Evolutionary conservation across 768 basidiomycete genomes (phyloP).

Genomic region (Tubosaeta brunneosetosa): DNA sequence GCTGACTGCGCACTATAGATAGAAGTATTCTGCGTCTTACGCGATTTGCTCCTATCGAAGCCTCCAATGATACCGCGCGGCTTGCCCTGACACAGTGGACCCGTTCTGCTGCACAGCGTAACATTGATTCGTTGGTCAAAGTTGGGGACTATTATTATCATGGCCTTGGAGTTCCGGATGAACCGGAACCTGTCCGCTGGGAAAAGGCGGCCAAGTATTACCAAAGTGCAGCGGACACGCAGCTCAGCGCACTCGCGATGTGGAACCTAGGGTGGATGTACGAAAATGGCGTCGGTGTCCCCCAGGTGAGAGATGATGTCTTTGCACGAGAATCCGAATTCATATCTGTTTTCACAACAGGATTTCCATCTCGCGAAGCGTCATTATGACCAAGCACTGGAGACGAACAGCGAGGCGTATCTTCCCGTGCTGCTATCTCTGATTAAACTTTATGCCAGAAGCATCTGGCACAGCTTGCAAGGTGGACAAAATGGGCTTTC

Average conservation of each 20-base stretch:
- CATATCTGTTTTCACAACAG: constrained; percentile 32
- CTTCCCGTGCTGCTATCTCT: constrained; percentile 83
- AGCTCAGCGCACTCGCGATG: constrained; percentile 90
- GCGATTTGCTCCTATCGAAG: constrained; percentile 62
- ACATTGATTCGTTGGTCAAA: constrained; percentile 96
- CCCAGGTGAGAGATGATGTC: constrained; percentile 50
- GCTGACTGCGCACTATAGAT: constrained; percentile 39
- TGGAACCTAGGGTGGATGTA: constrained; percentile 99
- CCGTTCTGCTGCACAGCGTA: constrained; percentile 87
- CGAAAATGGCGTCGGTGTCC: constrained; percentile 90
- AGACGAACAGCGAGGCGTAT: constrained; percentile 86
- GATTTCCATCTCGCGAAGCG: constrained; percentile 97
- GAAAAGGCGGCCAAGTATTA: constrained; percentile 95
- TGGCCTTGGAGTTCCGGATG: constrained; percentile 74
- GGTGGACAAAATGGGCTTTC: constrained; percentile 67
- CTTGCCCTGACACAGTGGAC: constrained; percentile 92
- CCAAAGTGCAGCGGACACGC: constrained; percentile 89
- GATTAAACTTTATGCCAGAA: constrained; percentile 73
- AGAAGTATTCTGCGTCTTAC: constrained; percentile 65
- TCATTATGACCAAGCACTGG: constrained; percentile 86
- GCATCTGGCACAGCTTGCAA: constrained; percentile 75
- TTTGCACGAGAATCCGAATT: neutral
- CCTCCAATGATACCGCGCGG: constrained; percentile 77
- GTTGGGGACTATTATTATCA: constrained; percentile 97
- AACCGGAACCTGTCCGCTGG: constrained; percentile 57